A percentile compares a stretch with the other conserved stretches of the same genome.
These are phyloP conservation scores for Arthrobotrys megalospora DNA, from an alignment of 2,329 filamentous ascomycete species.

Conservation along the genomic window DNA sequence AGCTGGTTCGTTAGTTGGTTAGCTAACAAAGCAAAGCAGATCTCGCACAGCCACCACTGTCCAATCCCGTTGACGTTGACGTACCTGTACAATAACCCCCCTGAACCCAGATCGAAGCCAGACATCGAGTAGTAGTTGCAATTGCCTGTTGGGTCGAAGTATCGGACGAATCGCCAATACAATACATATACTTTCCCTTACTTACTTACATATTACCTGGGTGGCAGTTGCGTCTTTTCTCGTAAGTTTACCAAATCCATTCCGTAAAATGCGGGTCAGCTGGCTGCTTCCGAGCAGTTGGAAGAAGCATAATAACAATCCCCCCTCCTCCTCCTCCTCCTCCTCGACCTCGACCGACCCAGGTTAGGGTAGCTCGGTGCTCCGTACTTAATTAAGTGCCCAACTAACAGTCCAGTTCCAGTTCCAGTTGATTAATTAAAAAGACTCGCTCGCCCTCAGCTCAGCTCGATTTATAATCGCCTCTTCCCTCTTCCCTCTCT, in stretches of 20 bases:
- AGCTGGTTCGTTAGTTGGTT: conserved; percentile 10
- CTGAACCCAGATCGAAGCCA: conserved; percentile 17
- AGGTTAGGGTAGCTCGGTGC: too few relatives aligned
- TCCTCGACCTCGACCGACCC: background rate
- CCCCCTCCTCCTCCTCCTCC: conserved; percentile 12
- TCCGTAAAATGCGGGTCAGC: conserved; percentile 60
- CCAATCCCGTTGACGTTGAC: conserved; percentile 14
- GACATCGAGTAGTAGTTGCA: background rate
- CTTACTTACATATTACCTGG: background rate
- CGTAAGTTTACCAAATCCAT: conserved; percentile 60
- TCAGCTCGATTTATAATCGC: conserved; percentile 33
- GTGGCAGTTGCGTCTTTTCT: conserved; percentile 42
- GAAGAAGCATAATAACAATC: conserved; percentile 25
- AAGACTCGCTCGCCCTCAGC: background rate
- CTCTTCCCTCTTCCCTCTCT: conserved; percentile 26
- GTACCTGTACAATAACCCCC: conserved; percentile 22
- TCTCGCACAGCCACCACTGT: conserved; percentile 52
- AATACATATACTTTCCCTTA: background rate
- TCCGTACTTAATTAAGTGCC: background rate
- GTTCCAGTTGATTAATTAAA: background rate
- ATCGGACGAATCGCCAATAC: conserved; percentile 39
- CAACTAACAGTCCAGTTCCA: background rate
- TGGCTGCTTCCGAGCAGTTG: conserved; percentile 41
- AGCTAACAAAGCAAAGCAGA: conserved; percentile 42
- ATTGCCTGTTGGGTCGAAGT: conserved; percentile 27